phyloP scores from a whole-genome alignment of 371 early-diverging fungal species.

The Nematocida sp. region DNA sequence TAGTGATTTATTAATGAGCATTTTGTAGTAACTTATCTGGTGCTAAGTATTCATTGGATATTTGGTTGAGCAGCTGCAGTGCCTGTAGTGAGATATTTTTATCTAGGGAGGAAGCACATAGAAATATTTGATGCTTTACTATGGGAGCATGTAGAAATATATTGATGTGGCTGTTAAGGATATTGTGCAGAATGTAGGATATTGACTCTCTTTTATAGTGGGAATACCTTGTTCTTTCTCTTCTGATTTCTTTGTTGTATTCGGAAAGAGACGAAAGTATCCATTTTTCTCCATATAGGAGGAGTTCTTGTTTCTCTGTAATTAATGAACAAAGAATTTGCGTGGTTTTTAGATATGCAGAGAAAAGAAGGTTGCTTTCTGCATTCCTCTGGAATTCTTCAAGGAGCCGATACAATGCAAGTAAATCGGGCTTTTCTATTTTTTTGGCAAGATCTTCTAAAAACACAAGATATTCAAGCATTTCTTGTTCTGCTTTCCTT shows the following conservation, averaged over 20 bases:
- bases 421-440: background rate
- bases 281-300: conserved; percentile 4
- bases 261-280: background rate
- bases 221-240: conserved; percentile 17
- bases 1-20: too few relatives aligned
- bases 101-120: conserved; percentile 9
- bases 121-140: conserved; percentile 2
- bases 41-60: too few relatives aligned
- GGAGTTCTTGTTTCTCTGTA: conserved; percentile 12
- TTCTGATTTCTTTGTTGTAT: conserved; percentile 31
- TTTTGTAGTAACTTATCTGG: too few relatives aligned
- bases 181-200: conserved; percentile 19
- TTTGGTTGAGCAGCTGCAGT: background rate
- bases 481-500: conserved; percentile 22
- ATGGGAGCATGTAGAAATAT: background rate
- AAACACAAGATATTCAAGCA: conserved; percentile 25
- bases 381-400: background rate
- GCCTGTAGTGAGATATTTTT: background rate
- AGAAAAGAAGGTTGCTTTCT: background rate
- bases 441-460: conserved; percentile 4
- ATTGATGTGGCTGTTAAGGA: background rate
- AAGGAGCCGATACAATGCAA: conserved; percentile 23
- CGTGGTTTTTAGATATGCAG: conserved; percentile 21
- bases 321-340: conserved; percentile 24
- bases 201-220: conserved; percentile 31